Evolutionary conservation across 2,329 filamentous ascomycete genomes (phyloP).

Genomic region (Trichoderma sp.): DNA sequence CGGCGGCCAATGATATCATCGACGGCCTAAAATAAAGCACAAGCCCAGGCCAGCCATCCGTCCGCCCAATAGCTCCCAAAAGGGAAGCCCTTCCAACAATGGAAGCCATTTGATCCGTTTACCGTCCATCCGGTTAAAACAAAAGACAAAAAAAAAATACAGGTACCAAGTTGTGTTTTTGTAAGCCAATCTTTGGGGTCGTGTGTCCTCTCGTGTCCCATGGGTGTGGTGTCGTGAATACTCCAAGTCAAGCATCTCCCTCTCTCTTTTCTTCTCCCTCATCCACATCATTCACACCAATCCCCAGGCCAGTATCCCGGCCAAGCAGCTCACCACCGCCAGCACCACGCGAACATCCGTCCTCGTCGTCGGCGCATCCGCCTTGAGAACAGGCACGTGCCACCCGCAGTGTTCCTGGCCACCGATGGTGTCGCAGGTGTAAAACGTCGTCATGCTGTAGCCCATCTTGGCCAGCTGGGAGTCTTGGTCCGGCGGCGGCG

Average conservation of each 20-base stretch:
- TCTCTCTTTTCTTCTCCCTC: neutral
- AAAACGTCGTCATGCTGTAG: slow-evolving; percentile 36
- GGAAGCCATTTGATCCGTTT: neutral
- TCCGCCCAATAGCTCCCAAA: neutral
- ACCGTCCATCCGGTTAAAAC: neutral
- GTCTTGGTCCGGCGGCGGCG: slow-evolving; percentile 34
- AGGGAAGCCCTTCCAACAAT: neutral
- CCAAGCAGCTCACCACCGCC: slow-evolving; percentile 25
- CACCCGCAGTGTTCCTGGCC: slow-evolving; percentile 37
- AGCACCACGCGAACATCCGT: slow-evolving; percentile 27
- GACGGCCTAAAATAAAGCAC: neutral
- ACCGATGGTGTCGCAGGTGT: slow-evolving; percentile 34
- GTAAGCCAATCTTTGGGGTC: neutral
- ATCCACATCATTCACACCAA: slow-evolving; percentile 23
- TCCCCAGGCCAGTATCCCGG: slow-evolving; percentile 28
- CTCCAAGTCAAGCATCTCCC: neutral
- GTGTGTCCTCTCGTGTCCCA: neutral
- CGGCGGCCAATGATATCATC: neutral
- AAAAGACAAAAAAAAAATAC: neutral
- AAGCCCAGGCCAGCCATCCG: neutral
- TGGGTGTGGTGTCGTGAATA: neutral
- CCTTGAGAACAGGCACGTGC: slow-evolving; percentile 36
- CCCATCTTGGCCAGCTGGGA: slow-evolving; percentile 32
- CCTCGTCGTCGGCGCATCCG: slow-evolving; percentile 23
- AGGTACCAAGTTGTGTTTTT: neutral